Evolutionary conservation across 306 rosid species (phyloP).

Genomic region (Lablab purpureus): DNA sequence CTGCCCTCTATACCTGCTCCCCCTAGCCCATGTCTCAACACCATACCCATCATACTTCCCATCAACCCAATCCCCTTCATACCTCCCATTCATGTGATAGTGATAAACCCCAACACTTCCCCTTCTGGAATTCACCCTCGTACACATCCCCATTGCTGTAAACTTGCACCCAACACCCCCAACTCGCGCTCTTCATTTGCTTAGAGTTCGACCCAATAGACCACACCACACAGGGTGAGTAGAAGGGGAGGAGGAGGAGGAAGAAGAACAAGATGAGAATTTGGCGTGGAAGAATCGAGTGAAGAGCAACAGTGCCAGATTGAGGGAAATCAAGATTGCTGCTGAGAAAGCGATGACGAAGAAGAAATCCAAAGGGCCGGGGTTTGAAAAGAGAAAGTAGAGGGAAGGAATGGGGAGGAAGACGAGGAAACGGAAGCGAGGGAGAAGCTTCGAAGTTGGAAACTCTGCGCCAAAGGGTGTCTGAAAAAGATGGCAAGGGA

Average conservation of each 20-base stretch:
- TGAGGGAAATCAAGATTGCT: slow-evolving; percentile 63
- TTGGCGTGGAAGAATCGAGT: slow-evolving; percentile 57
- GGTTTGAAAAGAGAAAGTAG: slow-evolving; percentile 61
- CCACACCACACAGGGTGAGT: slow-evolving; percentile 75
- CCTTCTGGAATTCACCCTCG: slow-evolving; percentile 90
- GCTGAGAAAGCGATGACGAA: slow-evolving; percentile 58
- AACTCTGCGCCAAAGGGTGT: slow-evolving; percentile 54
- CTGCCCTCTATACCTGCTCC: slow-evolving; percentile 85
- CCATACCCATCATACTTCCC: slow-evolving; percentile 92
- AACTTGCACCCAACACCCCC: slow-evolving; percentile 84
- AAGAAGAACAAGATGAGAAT: slow-evolving; percentile 27
- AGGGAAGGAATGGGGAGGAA: slow-evolving; percentile 68
- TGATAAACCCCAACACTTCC: slow-evolving; percentile 90
- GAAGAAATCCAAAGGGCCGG: slow-evolving; percentile 60
- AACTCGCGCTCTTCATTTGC: slow-evolving; percentile 52
- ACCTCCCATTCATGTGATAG: slow-evolving; percentile 83
- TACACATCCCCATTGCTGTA: slow-evolving; percentile 82
- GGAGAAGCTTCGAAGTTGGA: slow-evolving; percentile 49
- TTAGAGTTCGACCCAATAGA: slow-evolving; percentile 84
- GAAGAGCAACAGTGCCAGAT: slow-evolving; percentile 63
- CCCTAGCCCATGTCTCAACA: slow-evolving; percentile 96
- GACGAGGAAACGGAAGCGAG: slow-evolving; percentile 65
- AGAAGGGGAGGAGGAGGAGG: slow-evolving; percentile 10
- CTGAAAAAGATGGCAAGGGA: slow-evolving; percentile 42
- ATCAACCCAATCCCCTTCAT: slow-evolving; percentile 95